Evolutionary conservation across 495 filamentous ascomycete species (phyloP).

Genomic region (Xylaria curta): DNA sequence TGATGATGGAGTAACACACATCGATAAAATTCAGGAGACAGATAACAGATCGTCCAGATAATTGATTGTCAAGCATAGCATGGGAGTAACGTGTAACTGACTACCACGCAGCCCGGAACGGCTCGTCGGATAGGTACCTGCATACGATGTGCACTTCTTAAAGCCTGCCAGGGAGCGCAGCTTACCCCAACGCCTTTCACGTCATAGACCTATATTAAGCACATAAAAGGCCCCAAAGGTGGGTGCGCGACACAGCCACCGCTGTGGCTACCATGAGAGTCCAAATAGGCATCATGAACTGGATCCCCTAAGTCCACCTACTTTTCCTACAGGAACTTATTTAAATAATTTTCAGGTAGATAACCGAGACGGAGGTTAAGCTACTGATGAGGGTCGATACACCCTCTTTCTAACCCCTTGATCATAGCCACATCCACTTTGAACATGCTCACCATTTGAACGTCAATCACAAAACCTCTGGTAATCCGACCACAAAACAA

Average conservation of each 20-base stretch:
- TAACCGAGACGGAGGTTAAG: too few relatives aligned
- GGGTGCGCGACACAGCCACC: too few relatives aligned
- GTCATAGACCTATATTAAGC: too few relatives aligned
- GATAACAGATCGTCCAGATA: background rate
- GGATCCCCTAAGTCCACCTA: too few relatives aligned
- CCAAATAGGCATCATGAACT: too few relatives aligned
- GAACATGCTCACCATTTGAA: background rate
- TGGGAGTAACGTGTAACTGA: background rate
- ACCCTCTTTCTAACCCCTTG: background rate
- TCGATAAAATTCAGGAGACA: background rate
- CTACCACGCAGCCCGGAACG: background rate
- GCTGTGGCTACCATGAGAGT: too few relatives aligned
- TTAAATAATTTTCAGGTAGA: background rate
- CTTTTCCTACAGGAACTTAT: background rate
- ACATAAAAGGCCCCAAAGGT: too few relatives aligned
- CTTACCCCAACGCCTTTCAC: too few relatives aligned
- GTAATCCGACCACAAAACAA: background rate
- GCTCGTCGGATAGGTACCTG: background rate
- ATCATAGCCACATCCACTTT: background rate
- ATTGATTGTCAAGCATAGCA: background rate
- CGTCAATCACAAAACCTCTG: background rate
- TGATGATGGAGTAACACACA: background rate
- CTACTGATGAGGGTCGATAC: too few relatives aligned
- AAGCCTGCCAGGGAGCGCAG: too few relatives aligned
- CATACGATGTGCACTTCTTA: background rate